A percentile compares a stretch with the other conserved stretches of the same genome.
Conservation (phyloP, 768 basidiomycete genomes). For the Mycena albidolilacea region DNA sequence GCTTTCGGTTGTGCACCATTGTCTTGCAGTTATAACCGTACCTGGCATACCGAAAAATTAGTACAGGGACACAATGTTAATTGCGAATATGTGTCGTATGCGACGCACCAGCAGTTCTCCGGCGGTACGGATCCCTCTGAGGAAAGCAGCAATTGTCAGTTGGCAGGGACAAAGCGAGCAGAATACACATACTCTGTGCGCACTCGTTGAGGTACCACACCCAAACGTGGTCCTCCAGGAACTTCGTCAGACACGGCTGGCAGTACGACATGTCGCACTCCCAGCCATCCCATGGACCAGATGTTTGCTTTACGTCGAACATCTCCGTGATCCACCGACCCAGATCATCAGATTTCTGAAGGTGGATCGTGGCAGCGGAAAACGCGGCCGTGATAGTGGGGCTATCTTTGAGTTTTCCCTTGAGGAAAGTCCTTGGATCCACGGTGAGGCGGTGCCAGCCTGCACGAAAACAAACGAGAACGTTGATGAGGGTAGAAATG, state of each 20-base stretch:
- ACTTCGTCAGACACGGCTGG: constrained; percentile 21
- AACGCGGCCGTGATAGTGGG: not conserved
- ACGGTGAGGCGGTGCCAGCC: constrained; percentile 15
- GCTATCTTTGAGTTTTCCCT: not conserved
- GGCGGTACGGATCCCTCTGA: not conserved
- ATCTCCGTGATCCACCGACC: not conserved
- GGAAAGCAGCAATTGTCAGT: no score
- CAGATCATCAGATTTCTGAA: not conserved
- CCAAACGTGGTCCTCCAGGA: constrained; percentile 32
- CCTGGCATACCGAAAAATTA: not conserved
- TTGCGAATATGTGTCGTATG: no score
- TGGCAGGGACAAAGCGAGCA: not conserved
- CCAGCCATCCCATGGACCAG: constrained; percentile 9
- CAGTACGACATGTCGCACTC: constrained; percentile 21
- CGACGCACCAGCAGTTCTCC: not conserved
- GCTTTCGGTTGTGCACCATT: not conserved
- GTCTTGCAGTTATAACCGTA: not conserved
- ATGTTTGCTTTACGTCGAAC: not conserved
- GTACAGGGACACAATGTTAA: not conserved
- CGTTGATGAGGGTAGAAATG: not conserved
- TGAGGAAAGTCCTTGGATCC: not conserved
- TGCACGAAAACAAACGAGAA: not conserved
- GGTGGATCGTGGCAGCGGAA: not conserved
- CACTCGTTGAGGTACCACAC: constrained; percentile 14
- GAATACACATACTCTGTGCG: not conserved